A percentile compares a stretch with the other conserved stretches of the same genome.
Conservation (phyloP, 768 basidiomycete genomes). For the Rhizopogon sp. region DNA sequence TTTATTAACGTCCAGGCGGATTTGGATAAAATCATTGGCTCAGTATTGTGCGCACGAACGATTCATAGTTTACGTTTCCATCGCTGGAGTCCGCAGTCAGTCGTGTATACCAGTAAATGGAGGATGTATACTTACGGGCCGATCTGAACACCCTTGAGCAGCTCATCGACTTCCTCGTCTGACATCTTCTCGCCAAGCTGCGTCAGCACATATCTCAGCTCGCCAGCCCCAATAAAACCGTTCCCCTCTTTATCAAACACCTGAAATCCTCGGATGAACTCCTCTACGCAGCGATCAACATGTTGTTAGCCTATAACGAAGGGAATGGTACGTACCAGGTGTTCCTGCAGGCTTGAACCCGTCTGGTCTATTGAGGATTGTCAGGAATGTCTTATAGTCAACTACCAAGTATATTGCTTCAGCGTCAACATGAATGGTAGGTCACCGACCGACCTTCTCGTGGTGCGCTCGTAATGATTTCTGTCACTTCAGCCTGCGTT, state of each 20-base stretch:
- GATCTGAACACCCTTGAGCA: slow-evolving; percentile 93
- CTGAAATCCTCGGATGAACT: slow-evolving; percentile 98
- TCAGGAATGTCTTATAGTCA: slow-evolving; percentile 87
- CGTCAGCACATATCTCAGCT: slow-evolving; percentile 80
- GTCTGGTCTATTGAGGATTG: slow-evolving; percentile 90
- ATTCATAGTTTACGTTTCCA: slow-evolving; percentile 96
- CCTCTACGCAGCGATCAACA: slow-evolving; percentile 52
- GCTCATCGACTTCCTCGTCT: slow-evolving; percentile 96
- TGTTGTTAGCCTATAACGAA: not conserved
- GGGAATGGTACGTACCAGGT: slow-evolving; percentile 53
- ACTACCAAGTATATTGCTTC: slow-evolving; percentile 41
- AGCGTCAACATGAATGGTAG: not conserved
- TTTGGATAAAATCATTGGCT: slow-evolving; percentile 52
- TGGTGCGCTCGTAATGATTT: slow-evolving; percentile 69
- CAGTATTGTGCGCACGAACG: slow-evolving; percentile 91
- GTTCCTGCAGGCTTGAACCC: slow-evolving; percentile 98
- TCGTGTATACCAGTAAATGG: not conserved
- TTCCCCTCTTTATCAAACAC: slow-evolving; percentile 89
- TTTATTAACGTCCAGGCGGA: not conserved
- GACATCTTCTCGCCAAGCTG: slow-evolving; percentile 98
- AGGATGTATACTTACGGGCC: slow-evolving; percentile 51
- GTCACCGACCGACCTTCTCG: slow-evolving; percentile 55
- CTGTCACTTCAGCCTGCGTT: slow-evolving; percentile 95
- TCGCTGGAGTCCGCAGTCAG: slow-evolving; percentile 47
- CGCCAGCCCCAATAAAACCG: slow-evolving; percentile 63